Evolutionary conservation across 2,329 filamentous ascomycete species (phyloP).

Genomic region (Fusarium virguliforme): DNA sequence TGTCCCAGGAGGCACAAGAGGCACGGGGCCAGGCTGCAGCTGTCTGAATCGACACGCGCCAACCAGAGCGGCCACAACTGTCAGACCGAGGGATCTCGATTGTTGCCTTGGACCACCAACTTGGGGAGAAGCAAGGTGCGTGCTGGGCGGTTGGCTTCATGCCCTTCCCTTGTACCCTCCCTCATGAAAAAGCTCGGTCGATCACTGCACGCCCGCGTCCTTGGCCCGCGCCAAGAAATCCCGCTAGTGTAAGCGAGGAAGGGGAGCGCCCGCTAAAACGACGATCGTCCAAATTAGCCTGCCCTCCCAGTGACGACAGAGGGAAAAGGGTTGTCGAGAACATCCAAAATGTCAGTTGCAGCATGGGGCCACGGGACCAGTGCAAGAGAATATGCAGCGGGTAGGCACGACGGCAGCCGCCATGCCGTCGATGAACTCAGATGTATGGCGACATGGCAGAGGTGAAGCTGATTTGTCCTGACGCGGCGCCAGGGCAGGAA

Average conservation of each 20-base stretch:
- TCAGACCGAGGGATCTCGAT: conserved; percentile 38
- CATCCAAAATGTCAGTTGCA: conserved; percentile 31
- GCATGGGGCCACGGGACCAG: conserved; percentile 29
- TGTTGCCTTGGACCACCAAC: conserved; percentile 35
- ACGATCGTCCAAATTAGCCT: conserved; percentile 53
- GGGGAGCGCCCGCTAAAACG: conserved; percentile 52
- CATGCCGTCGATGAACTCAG: not conserved
- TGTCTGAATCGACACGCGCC: conserved; percentile 28
- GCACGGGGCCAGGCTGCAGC: conserved; percentile 22
- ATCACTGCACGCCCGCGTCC: conserved; percentile 43
- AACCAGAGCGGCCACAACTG: conserved; percentile 36
- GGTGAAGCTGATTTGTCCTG: not conserved
- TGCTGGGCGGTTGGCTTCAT: conserved; percentile 42
- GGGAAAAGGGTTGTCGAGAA: conserved; percentile 30
- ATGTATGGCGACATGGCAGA: not conserved
- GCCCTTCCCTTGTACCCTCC: conserved; percentile 40
- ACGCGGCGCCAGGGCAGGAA: not conserved
- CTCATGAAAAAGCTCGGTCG: conserved; percentile 48
- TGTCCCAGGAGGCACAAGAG: not conserved
- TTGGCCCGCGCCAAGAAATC: conserved; percentile 46
- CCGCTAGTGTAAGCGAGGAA: conserved; percentile 52
- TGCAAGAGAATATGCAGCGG: conserved; percentile 27
- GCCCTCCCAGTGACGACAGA: conserved; percentile 46
- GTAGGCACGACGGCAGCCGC: conserved; percentile 20
- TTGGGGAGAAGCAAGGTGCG: conserved; percentile 42